These are phyloP conservation scores for Lobulomyces angularis DNA, from an alignment of 192 early-diverging fungal genomes.

Conservation along the genomic window DNA sequence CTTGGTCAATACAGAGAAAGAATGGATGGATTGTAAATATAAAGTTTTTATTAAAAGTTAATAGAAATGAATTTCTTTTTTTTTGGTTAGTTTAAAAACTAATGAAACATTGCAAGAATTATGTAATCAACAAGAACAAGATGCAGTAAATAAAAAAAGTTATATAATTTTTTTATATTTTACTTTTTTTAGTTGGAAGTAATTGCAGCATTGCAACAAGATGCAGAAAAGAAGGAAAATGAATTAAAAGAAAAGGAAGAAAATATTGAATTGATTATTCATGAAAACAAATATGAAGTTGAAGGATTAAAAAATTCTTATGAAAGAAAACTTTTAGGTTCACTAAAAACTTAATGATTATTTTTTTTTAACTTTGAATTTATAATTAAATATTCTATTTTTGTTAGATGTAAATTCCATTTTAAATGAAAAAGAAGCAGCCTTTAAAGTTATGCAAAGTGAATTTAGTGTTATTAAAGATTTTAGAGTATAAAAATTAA, in stretches of 20 bases:
- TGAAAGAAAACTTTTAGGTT: constrained; percentile 35
- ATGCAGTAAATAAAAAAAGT: constrained; percentile 26
- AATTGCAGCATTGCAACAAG: constrained; percentile 43
- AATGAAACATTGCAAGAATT: constrained; percentile 41
- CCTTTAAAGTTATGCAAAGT: constrained; percentile 46
- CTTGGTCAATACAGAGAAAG: constrained; percentile 23
- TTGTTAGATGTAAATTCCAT: constrained; percentile 30
- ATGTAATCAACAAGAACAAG: constrained; percentile 42
- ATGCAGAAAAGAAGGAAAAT: constrained; percentile 35
- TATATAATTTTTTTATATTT: neutral
- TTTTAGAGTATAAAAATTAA: constrained; percentile 29
- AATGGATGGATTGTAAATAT: constrained; percentile 27
- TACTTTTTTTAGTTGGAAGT: constrained; percentile 35
- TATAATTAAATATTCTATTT: constrained; percentile 6
- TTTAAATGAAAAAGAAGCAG: constrained; percentile 42
- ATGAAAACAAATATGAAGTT: constrained; percentile 14
- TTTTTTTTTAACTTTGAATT: constrained; percentile 6
- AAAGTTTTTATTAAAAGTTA: too few relatives aligned
- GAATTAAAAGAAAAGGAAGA: constrained; percentile 26
- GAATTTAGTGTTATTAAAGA: constrained; percentile 53
- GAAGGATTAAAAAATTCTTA: constrained; percentile 27
- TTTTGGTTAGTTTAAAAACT: constrained; percentile 16
- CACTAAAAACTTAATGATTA: too few relatives aligned
- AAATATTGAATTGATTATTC: constrained; percentile 24
- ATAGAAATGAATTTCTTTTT: neutral